Evolutionary conservation across 768 basidiomycete species (phyloP), one percentile per base, ranked within the genome.

Genomic region (Mrakia frigida): DNA sequence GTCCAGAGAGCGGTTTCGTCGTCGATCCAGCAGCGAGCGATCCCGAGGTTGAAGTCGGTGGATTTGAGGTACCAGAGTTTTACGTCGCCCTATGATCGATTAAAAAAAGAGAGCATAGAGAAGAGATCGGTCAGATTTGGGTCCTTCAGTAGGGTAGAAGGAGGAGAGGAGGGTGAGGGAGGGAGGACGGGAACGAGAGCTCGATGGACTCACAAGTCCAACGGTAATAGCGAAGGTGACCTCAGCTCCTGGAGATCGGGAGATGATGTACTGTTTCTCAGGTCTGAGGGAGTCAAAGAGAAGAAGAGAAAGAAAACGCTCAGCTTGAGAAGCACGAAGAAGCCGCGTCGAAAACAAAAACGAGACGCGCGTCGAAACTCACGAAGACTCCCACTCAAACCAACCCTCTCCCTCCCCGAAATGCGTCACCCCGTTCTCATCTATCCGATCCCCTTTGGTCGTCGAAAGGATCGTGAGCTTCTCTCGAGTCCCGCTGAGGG

Each of bases 31-130:
- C 56, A 56, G 25, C 25, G 23, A 25, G 28, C 56, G 56, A n/a
- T 25, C 10, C 56, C 56, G 1, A 56, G 28, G 2, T 25, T 25
- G 25, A 56, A 56, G 25, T 56, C 56, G 25, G 25, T n/a, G 6
- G 56, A 56, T 28, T 56, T 56, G 56, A 56, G 56, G 56, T 56
- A 56, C 56, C 56, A 56, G 56, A 56, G 56, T 25, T 56, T 56
- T 25, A 56, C 56, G 56, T 56, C 56, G 5, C 56, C 56, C 56
- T 56, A 23, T 18, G 43, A n/a, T n/a, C n/a, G 46, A 14, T 18
- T n/a, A n/a, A n/a, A n/a, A 50, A 50, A 21, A 9, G 46, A 50
- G 46, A 0, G 46, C 0, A 50, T 2, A 50, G 46, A 50, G 13
- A 50, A 2, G 18, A 21, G 16, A n/a, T n/a, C n/a, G n/a, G n/a